Evolutionary conservation across 2,329 filamentous ascomycete genomes (phyloP), one percentile per base, ranked within the genome.

Genomic region (Paraphaeosphaeria minitans): DNA sequence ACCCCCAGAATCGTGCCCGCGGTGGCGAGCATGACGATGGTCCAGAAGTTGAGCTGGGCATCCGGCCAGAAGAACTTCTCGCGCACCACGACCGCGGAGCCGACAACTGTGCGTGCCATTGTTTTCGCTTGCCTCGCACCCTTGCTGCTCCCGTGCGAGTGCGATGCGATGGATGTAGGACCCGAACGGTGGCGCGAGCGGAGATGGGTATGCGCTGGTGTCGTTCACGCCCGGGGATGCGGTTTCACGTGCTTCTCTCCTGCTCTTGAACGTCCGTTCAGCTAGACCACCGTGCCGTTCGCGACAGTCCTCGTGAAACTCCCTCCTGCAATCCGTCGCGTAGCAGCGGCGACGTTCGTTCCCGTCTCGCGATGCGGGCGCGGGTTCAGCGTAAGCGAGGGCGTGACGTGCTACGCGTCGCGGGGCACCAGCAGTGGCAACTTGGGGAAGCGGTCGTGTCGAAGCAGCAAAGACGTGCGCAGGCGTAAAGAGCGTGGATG

Each of bases 11-110:
- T 82, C 53, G 82, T 82, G 27, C 83, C 81, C 12, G 84, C 84
- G 1, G 83, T 82, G 0, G 81, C 83, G 16, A 88, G 79, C 72
- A 88, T 86, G 64, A 87, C 78, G 65, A 88, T 83, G 54, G 85
- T 83, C 86, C 86, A 89, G 67, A 87, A 75, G 68, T 88, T 88
- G 64, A 89, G 80, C 67, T 88, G 85, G 50, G 84, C 78, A 73
- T 88, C 85, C 2, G 86, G 86, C 86, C 86, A 89, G 77, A 82
- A 84, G 78, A 88, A 88, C 67, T 82, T 80, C 64, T 82, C 75
- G 31, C 79, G 78, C 39, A 82, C 78, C 48, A 82, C 75, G 21
- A 81, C 76, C 47, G 73, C 77, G 13, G 72, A 73, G 46, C 71
- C 70, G 47, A 78, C 73, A 2, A 76, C 67, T 49, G 75, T 76